A percentile compares a stretch with the other conserved stretches of the same genome.
These are phyloP conservation scores for Aureobasidium sp. DNA, from an alignment of 2,329 filamentous ascomycete genomes.

Conservation along the genomic window DNA sequence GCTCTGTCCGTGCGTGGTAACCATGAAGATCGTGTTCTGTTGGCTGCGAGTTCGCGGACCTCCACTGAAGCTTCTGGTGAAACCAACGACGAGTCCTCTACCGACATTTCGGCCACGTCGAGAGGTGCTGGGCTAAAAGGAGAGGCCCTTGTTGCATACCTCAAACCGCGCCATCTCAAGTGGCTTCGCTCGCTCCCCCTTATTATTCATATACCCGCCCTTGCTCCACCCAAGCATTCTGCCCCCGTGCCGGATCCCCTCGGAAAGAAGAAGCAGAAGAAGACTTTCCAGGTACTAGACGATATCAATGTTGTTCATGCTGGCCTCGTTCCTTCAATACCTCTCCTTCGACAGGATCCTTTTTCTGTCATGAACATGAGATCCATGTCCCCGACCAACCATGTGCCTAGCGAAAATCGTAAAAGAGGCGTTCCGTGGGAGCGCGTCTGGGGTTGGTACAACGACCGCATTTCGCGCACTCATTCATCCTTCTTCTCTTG, in stretches of 20 bases:
- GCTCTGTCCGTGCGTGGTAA: conserved; percentile 86
- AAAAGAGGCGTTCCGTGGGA: conserved; percentile 58
- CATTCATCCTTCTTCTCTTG: background rate
- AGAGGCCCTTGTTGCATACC: conserved; percentile 5
- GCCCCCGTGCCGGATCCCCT: background rate
- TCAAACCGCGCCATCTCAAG: conserved; percentile 24
- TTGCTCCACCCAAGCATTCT: background rate
- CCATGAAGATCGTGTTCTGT: conserved; percentile 81
- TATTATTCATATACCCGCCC: conserved; percentile 29
- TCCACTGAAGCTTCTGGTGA: conserved; percentile 11
- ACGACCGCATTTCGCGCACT: conserved; percentile 8
- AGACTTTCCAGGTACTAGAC: conserved; percentile 6
- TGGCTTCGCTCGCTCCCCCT: conserved; percentile 30
- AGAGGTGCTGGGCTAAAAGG: conserved; percentile 10
- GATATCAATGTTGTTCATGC: conserved; percentile 71
- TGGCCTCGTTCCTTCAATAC: conserved; percentile 70
- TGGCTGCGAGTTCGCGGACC: conserved; percentile 28
- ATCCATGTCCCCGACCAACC: conserved; percentile 58
- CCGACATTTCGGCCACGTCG: background rate
- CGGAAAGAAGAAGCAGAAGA: conserved; percentile 9
- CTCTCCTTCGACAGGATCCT: conserved; percentile 65
- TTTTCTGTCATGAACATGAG: conserved; percentile 90
- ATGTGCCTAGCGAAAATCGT: conserved; percentile 47
- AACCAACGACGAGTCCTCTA: conserved; percentile 3
- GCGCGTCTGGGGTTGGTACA: conserved; percentile 35